Percentiles rank a stretch among this genome's conserved stretches.
Conservation (phyloP, 2,329 filamentous ascomycete genomes). For the Venturia aucupariae region DNA sequence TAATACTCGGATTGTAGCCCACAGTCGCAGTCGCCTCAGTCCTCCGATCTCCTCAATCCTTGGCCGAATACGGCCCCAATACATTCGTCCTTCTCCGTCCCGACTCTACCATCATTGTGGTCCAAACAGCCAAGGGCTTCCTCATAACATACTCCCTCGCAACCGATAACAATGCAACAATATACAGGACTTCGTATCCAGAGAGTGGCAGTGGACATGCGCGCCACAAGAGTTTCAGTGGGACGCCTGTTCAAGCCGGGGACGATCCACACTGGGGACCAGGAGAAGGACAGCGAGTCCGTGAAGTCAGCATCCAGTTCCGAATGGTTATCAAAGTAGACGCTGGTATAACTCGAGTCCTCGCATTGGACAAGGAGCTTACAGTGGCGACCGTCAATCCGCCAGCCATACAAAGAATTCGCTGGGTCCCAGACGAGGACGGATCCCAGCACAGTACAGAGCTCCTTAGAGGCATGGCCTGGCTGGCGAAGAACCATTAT, state of each 20-base stretch:
- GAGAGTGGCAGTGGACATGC: slow-evolving; percentile 37
- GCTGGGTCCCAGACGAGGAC: slow-evolving; percentile 77
- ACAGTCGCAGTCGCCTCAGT: slow-evolving; percentile 81
- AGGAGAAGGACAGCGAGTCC: slow-evolving; percentile 73
- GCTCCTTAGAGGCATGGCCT: slow-evolving; percentile 75
- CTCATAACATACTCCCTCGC: slow-evolving; percentile 91
- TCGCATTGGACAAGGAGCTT: slow-evolving; percentile 87
- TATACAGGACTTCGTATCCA: slow-evolving; percentile 76
- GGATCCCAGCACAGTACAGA: slow-evolving; percentile 86
- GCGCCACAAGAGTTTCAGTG: slow-evolving; percentile 40
- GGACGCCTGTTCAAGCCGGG: slow-evolving; percentile 20
- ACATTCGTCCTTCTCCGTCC: slow-evolving; percentile 77
- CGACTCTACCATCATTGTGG: slow-evolving; percentile 83
- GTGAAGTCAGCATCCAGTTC: slow-evolving; percentile 84
- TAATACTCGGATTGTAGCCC: slow-evolving; percentile 47
- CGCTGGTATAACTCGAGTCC: slow-evolving; percentile 77
- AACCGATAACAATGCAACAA: slow-evolving; percentile 68
- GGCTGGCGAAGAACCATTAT: slow-evolving; percentile 67
- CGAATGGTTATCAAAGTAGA: slow-evolving; percentile 98
- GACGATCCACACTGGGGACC: slow-evolving; percentile 45
- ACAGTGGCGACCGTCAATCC: slow-evolving; percentile 87
- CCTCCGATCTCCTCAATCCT: slow-evolving; percentile 68
- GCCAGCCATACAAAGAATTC: slow-evolving; percentile 91
- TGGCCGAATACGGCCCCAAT: slow-evolving; percentile 78
- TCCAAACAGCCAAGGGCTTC: slow-evolving; percentile 77